Evolutionary conservation across 1,139 yeast genomes (phyloP), one percentile per base, ranked within the genome.

Genomic region (Geotrichum aggregatum): DNA sequence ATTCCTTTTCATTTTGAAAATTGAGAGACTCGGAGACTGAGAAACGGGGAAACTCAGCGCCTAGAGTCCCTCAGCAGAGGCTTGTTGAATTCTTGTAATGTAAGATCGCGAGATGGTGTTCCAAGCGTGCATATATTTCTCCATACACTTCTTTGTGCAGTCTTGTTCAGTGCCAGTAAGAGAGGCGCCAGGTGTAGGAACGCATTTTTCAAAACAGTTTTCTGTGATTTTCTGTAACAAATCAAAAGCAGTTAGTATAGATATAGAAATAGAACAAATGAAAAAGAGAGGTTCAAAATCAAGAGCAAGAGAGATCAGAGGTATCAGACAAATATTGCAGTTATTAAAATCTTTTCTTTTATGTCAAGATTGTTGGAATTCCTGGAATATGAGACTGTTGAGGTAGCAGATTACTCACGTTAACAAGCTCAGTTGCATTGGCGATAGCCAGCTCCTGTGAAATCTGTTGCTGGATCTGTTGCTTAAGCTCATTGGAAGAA

Each of bases 71-170:
- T 50, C 52, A 21, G 54, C 44, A 26, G 54, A 48, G 34, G 77
- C 73, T 58, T 76, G 76, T 63, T 84, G 92, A 61, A 88, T 84
- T 68, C 96, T 78, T 24, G 80, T 68, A 52, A 87, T 80, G 67
- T 88, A 88, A 13, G 87, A 74, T 67, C 81, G 82, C 30, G 95
- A 86, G 50, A 89, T 75, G 52, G 84, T 76, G 65, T 88, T 88
- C 96, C 96, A 89, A 39, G 95, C 82, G 68, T 86, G 79, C 94
- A 89, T 84, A 71, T 87, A 89, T 72, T 88, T 89, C 59, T 84
- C 84, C 65, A 87, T 76, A 67, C 97, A 89, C 66, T 82, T 84
- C 58, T 76, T 79, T 51, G 88, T 77, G 70, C 96, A 88, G 21
- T 64, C 62, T 61, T 75, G 74, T 59, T 82, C 82, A 3, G 69